Percentiles rank a stretch among this genome's conserved stretches.
phyloP scores from a whole-genome alignment of 2,329 filamentous ascomycete species.

The Sphaerulina vaccinii region DNA sequence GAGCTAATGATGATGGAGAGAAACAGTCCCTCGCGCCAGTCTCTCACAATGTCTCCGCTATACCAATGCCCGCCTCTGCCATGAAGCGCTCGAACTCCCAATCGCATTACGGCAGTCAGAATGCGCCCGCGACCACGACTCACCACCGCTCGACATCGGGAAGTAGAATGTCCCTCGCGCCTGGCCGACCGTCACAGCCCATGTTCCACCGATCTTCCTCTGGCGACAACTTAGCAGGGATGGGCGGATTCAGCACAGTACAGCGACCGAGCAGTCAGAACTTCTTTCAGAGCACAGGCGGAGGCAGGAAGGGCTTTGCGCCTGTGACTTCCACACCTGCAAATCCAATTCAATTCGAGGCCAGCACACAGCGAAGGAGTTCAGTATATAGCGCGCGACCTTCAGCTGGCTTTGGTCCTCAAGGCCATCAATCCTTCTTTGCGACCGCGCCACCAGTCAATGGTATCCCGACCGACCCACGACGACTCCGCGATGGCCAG shows the following conservation, averaged over 20 bases:
- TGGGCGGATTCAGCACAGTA: slow-evolving; percentile 74
- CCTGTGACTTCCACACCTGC: slow-evolving; percentile 55
- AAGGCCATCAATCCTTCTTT: slow-evolving; percentile 86
- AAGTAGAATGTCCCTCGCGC: slow-evolving; percentile 80
- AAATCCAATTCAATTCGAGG: slow-evolving; percentile 47
- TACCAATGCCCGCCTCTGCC: slow-evolving; percentile 87
- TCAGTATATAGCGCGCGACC: slow-evolving; percentile 60
- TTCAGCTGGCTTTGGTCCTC: slow-evolving; percentile 63
- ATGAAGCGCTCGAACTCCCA: slow-evolving; percentile 89
- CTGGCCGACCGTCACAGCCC: slow-evolving; percentile 79
- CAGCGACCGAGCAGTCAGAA: slow-evolving; percentile 79
- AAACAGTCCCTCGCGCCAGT: slow-evolving; percentile 84
- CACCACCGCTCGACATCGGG: slow-evolving; percentile 81
- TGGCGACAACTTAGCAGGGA: slow-evolving; percentile 72
- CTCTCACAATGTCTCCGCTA: slow-evolving; percentile 71
- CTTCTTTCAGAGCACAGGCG: slow-evolving; percentile 56
- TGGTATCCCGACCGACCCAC: slow-evolving; percentile 80
- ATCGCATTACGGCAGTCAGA: slow-evolving; percentile 63
- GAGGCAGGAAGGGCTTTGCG: slow-evolving; percentile 68
- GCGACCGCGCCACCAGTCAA: slow-evolving; percentile 79
- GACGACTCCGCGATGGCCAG: slow-evolving; percentile 76
- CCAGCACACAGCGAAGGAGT: slow-evolving; percentile 65
- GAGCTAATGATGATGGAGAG: background rate
- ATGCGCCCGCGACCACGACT: slow-evolving; percentile 63
- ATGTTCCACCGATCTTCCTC: slow-evolving; percentile 83